A percentile compares a stretch with the other conserved stretches of the same genome.
Evolutionary conservation across 768 basidiomycete species (phyloP).

Genomic region (Lactarius trivialis): DNA sequence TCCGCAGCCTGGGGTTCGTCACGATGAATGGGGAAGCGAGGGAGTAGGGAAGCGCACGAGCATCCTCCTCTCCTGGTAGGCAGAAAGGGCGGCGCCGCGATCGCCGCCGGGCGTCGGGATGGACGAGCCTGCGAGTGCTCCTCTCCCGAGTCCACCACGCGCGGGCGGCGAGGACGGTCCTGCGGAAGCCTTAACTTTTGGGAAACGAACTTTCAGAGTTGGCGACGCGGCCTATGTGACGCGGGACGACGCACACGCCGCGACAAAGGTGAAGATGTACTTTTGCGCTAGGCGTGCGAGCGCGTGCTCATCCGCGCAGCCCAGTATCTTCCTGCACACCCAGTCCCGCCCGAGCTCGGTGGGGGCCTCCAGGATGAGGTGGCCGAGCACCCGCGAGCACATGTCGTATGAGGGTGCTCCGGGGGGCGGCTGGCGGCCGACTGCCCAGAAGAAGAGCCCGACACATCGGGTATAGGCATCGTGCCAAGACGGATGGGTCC

Average conservation of each 20-base stretch:
- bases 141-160: neutral
- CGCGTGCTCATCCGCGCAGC: slow-evolving; percentile 16
- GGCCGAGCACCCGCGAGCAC: slow-evolving; percentile 18
- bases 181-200: slow-evolving; percentile 16
- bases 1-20: neutral
- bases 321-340: slow-evolving; percentile 18
- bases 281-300: slow-evolving; percentile 18
- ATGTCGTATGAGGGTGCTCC: slow-evolving; percentile 16
- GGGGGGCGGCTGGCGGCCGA: slow-evolving; percentile 13
- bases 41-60: slow-evolving; percentile 1
- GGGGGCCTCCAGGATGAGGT: slow-evolving; percentile 19
- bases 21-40: neutral
- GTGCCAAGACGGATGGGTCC: slow-evolving; percentile 13
- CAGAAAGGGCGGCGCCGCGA: neutral
- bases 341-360: slow-evolving; percentile 15
- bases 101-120: slow-evolving; percentile 1
- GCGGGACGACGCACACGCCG: slow-evolving; percentile 14
- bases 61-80: slow-evolving; percentile 3
- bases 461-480: slow-evolving; percentile 15
- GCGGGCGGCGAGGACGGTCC: neutral
- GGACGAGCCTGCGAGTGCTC: neutral
- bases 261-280: slow-evolving; percentile 19
- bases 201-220: neutral
- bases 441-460: slow-evolving; percentile 19
- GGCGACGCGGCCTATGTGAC: neutral